phyloP scores from a whole-genome alignment of 2,329 filamentous ascomycete species.

The Akanthomyces uredinophilus region DNA sequence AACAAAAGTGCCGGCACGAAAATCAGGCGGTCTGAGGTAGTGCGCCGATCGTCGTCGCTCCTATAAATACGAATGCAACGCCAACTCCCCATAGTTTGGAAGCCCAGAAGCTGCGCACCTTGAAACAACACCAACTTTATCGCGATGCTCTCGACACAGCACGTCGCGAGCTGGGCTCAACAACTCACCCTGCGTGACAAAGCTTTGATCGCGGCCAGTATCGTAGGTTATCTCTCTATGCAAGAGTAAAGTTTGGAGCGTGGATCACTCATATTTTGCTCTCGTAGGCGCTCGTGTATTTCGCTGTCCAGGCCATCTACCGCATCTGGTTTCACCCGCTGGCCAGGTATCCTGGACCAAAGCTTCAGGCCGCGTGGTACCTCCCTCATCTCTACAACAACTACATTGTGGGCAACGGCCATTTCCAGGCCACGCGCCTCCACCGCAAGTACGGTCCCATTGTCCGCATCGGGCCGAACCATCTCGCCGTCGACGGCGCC shows the following conservation, averaged over 20 bases:
- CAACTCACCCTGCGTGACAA: not conserved
- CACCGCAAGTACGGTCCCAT: constrained; percentile 29
- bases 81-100: not conserved
- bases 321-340: constrained; percentile 23
- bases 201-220: not conserved
- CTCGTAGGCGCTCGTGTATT: not conserved
- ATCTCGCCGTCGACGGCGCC: constrained; percentile 31
- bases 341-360: constrained; percentile 25
- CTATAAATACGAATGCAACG: not conserved
- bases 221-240: not conserved
- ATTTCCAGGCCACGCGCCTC: constrained; percentile 17
- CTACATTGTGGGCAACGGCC: constrained; percentile 9
- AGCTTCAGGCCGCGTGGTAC: constrained; percentile 19
- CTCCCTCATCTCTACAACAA: constrained; percentile 18
- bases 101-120: not conserved
- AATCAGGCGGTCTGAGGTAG: not conserved
- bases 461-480: constrained; percentile 37
- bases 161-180: not conserved
- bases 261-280: not conserved
- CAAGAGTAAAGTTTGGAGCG: not conserved
- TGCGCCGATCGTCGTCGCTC: not conserved
- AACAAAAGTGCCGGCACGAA: not conserved
- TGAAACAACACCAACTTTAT: not conserved
- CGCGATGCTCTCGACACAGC: not conserved
- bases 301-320: not conserved